A percentile compares a stretch with the other conserved stretches of the same genome.
phyloP scores from a whole-genome alignment of 306 rosid species.

The Begonia fuchsioides region DNA sequence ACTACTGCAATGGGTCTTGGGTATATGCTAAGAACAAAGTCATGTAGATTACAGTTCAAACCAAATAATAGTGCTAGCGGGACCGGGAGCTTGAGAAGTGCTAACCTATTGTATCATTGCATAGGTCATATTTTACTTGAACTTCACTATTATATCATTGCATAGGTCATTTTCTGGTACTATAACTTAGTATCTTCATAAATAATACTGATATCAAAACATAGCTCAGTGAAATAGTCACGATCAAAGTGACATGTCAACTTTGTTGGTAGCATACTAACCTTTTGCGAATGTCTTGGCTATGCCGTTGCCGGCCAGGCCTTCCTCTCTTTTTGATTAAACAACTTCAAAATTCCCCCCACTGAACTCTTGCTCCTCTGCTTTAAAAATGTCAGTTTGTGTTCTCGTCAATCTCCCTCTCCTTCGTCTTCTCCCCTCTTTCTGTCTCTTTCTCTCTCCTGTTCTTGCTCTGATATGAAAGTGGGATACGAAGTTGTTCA shows the following conservation, averaged over 20 bases:
- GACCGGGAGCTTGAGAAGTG: too few relatives aligned
- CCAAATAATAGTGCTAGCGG: too few relatives aligned
- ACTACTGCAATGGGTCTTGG: too few relatives aligned
- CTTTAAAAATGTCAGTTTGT: slow-evolving; percentile 30
- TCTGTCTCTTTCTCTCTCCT: slow-evolving; percentile 5
- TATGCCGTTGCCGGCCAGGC: slow-evolving; percentile 66
- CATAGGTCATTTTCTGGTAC: too few relatives aligned
- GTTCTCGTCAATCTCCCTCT: slow-evolving; percentile 17
- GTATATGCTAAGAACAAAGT: too few relatives aligned
- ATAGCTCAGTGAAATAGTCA: slow-evolving; percentile 10
- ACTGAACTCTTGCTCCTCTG: slow-evolving; percentile 2
- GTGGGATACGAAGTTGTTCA: slow-evolving; percentile 36
- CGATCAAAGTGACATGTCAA: slow-evolving; percentile 34
- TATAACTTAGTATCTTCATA: too few relatives aligned
- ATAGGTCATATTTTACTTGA: too few relatives aligned
- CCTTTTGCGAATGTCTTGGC: slow-evolving; percentile 31
- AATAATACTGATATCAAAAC: too few relatives aligned
- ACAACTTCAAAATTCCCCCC: slow-evolving; percentile 4
- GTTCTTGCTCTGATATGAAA: slow-evolving; percentile 19
- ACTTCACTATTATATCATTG: too few relatives aligned
- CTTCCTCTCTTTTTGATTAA: slow-evolving; percentile 12
- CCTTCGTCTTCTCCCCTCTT: background rate
- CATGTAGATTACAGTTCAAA: too few relatives aligned
- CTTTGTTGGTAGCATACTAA: slow-evolving; percentile 25
- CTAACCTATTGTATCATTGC: too few relatives aligned